Base-by-base conservation (phyloP, 768 basidiomycete genomes). In the Phanerodontia chrysosporium region DNA sequence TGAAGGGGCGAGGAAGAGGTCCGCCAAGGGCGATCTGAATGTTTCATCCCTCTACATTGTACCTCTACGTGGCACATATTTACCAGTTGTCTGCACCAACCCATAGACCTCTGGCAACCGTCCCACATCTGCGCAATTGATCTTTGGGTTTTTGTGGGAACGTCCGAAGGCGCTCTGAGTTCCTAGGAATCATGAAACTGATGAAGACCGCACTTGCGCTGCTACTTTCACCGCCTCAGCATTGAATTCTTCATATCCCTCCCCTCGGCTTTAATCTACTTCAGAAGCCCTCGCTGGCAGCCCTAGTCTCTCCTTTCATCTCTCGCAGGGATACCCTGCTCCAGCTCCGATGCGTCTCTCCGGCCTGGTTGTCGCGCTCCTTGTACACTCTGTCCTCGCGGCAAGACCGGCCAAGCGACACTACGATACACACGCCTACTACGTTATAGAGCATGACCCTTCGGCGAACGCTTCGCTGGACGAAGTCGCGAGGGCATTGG, bases 351-450 rank as follows among this genome's bases (percentile, higher is more conserved):
- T 62, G 62, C 58, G 62, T 27, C 32, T 63, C 44, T 35, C 66
- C 51, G 52, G 52, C 52, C 60, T 73, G 28, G 24, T 73, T 36
- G 64, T 75, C 22, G 57, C 64, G 32, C 64, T 73, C 39, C 67
- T 67, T n/a, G 64, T 65, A 16, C 64, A 66, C 45, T 63, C 66
- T 24, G 65, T 63, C 49, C 58, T 69, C 56, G 75, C 76, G 42
- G 69, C 75, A 22, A 60, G 68, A 25, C 82, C 80, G n/a, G 71
- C 76, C 54, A 81, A 76, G 62, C 81, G 80, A 27, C 75, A 73
- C 42, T 87, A 92, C 64, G 68, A 77, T 59, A 80, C 82, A 14
- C 85, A 90, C 72, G 78, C 87, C 65, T 98, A 99, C 76, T 98
- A 95, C 76, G 82, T 87, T 55, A 67, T 92, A 28, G 85, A 87